A percentile compares a stretch with the other conserved stretches of the same genome.
phyloP scores from a whole-genome alignment of 2,329 filamentous ascomycete genomes.

The Trichoderma atrobrunneum region DNA sequence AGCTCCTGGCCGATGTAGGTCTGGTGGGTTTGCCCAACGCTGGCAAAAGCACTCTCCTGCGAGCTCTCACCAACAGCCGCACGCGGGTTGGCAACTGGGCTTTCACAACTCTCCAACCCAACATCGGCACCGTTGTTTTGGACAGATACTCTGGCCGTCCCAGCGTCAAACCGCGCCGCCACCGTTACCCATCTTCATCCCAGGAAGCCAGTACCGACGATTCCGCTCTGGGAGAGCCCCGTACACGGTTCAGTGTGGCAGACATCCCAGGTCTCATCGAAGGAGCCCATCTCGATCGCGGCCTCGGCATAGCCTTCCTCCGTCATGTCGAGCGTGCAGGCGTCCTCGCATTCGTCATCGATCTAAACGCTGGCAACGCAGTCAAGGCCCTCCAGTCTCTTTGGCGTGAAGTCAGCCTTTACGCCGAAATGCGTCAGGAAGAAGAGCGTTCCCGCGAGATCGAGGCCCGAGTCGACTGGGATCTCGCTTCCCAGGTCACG shows the following conservation, averaged over 20 bases:
- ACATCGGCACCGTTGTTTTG: slow-evolving; percentile 91
- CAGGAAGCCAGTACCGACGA: slow-evolving; percentile 41
- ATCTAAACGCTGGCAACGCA: slow-evolving; percentile 76
- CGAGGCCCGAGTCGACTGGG: slow-evolving; percentile 55
- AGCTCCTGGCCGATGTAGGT: slow-evolving; percentile 91
- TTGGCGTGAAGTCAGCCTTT: slow-evolving; percentile 88
- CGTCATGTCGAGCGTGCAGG: slow-evolving; percentile 92
- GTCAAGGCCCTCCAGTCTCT: slow-evolving; percentile 74
- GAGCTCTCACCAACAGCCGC: slow-evolving; percentile 82
- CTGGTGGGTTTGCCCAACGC: slow-evolving; percentile 94
- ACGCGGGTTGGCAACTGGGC: slow-evolving; percentile 92
- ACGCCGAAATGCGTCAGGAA: slow-evolving; percentile 75
- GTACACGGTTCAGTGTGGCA: slow-evolving; percentile 85
- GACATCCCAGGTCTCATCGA: slow-evolving; percentile 94
- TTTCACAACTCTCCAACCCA: slow-evolving; percentile 92
- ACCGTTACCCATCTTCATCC: slow-evolving; percentile 35
- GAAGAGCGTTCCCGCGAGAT: slow-evolving; percentile 65
- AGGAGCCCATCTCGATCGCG: slow-evolving; percentile 87
- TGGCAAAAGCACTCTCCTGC: slow-evolving; percentile 88
- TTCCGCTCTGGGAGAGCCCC: slow-evolving; percentile 45
- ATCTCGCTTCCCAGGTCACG: slow-evolving; percentile 48
- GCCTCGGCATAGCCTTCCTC: slow-evolving; percentile 86
- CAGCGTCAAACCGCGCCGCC: slow-evolving; percentile 39
- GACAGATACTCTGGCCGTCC: slow-evolving; percentile 82
- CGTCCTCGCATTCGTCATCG: slow-evolving; percentile 90